Evolutionary conservation across 345 rosid species (phyloP).

Genomic region (Theobroma cacao): DNA sequence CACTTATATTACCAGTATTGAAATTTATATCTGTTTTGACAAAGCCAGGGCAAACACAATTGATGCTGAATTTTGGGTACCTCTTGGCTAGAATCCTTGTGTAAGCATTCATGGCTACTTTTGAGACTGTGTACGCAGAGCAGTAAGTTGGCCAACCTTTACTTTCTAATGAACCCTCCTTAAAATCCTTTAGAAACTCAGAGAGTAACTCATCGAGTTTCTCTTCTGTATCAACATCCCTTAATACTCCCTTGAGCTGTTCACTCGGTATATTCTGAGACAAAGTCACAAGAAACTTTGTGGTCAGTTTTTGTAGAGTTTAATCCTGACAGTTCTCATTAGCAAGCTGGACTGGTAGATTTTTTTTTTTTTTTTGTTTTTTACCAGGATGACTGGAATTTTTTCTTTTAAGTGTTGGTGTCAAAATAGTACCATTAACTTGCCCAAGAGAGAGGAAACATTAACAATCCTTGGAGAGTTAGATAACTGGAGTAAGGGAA

Average conservation of each 20-base stretch:
- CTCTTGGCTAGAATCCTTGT: conserved; percentile 45
- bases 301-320: not conserved
- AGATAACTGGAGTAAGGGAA: conserved; percentile 34
- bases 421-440: conserved; percentile 17
- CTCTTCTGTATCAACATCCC: conserved; percentile 28
- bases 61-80: conserved; percentile 31
- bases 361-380: too few species aligned
- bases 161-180: conserved; percentile 31
- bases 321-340: not conserved
- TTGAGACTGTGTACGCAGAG: conserved; percentile 39
- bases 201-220: conserved; percentile 38
- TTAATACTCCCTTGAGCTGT: conserved; percentile 1
- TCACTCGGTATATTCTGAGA: conserved; percentile 28
- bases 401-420: not conserved
- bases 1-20: conserved; percentile 26
- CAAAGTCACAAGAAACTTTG: not conserved
- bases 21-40: conserved; percentile 40
- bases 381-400: not conserved
- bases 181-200: conserved; percentile 38
- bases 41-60: conserved; percentile 52
- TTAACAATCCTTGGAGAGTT: conserved; percentile 37
- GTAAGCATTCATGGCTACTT: conserved; percentile 46
- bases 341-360: not conserved
- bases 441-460: conserved; percentile 19
- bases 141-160: conserved; percentile 41